A percentile compares a stretch with the other conserved stretches of the same genome.
These are phyloP conservation scores for Hypomyces rosellus DNA, from an alignment of 2,329 filamentous ascomycete genomes.

Conservation along the genomic window DNA sequence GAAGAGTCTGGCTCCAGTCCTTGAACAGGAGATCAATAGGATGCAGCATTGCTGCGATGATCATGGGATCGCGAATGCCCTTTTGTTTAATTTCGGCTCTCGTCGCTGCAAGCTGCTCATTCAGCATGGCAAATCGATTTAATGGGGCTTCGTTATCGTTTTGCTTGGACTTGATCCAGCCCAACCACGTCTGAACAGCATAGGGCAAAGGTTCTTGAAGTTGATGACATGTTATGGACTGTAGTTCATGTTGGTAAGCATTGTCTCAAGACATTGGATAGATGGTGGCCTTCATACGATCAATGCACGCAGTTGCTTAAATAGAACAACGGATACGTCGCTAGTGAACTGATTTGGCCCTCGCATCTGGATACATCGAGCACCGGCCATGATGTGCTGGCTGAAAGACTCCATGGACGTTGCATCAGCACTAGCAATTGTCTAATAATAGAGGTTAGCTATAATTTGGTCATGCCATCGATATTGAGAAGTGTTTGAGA, in stretches of 20 bases:
- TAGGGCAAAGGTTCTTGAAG: conserved; percentile 18
- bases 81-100: not conserved
- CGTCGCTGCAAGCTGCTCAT: conserved; percentile 9
- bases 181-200: conserved; percentile 14
- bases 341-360: conserved; percentile 15
- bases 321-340: conserved; percentile 11
- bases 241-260: too few species aligned
- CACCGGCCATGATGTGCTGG: conserved; percentile 17
- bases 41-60: too few species aligned
- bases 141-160: conserved; percentile 1
- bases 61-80: too few species aligned
- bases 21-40: too few species aligned
- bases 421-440: conserved; percentile 13
- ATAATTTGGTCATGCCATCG: too few species aligned
- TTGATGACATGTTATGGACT: conserved; percentile 18
- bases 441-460: conserved; percentile 5
- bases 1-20: too few species aligned
- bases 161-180: conserved; percentile 12
- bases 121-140: conserved; percentile 15
- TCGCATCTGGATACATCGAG: conserved; percentile 17
- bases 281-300: conserved; percentile 10
- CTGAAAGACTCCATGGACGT: conserved; percentile 16
- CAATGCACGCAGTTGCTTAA: conserved; percentile 16
- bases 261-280: too few species aligned
- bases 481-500: too few species aligned